These are phyloP conservation scores for Acrocalymma vagum DNA, from an alignment of 2,329 filamentous ascomycete genomes.

Conservation along the genomic window DNA sequence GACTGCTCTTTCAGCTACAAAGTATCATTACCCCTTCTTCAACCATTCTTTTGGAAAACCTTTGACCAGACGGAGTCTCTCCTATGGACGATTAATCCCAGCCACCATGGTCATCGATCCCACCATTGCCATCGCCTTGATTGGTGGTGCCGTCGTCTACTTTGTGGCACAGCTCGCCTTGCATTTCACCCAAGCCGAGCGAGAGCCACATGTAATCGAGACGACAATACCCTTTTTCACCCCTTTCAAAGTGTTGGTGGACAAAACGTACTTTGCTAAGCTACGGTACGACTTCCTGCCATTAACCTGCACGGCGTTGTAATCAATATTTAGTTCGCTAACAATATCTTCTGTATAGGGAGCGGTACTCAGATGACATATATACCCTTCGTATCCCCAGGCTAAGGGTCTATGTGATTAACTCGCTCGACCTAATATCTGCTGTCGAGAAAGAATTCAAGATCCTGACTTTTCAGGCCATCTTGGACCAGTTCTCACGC, in stretches of 20 bases:
- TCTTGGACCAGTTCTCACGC: conserved; percentile 44
- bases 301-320: neutral
- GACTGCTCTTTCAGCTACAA: too few species aligned
- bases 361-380: conserved; percentile 37
- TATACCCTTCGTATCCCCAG: conserved; percentile 50
- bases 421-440: conserved; percentile 42
- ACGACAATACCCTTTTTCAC: conserved; percentile 16
- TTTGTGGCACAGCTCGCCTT: conserved; percentile 13
- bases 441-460: conserved; percentile 45
- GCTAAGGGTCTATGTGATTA: conserved; percentile 51
- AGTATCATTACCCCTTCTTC: too few species aligned
- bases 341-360: too few species aligned
- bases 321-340: too few species aligned
- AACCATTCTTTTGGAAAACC: neutral
- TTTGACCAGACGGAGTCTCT: neutral
- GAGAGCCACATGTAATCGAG: conserved; percentile 11
- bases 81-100: neutral
- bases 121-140: conserved; percentile 2
- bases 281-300: conserved; percentile 7
- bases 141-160: conserved; percentile 3
- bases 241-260: conserved; percentile 10
- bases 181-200: conserved; percentile 12
- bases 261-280: conserved; percentile 13
- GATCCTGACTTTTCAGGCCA: conserved; percentile 46
- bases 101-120: too few species aligned